A percentile compares a stretch with the other conserved stretches of the same genome.
Conservation (phyloP, 2,329 filamentous ascomycete genomes). For the Fusarium napiforme region DNA sequence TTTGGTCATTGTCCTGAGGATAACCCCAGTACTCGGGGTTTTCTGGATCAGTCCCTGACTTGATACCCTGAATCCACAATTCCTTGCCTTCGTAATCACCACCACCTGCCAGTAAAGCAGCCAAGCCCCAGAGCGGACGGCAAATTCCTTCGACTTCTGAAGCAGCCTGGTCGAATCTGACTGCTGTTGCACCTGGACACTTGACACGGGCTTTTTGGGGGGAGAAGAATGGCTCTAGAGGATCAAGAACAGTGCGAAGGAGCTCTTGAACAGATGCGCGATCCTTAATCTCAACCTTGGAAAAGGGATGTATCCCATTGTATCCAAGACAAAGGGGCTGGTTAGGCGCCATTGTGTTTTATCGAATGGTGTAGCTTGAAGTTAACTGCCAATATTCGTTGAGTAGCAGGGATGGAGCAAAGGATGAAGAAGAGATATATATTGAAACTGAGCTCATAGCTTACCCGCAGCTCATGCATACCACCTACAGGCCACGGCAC, state of each 20-base stretch:
- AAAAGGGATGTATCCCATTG: constrained; percentile 65
- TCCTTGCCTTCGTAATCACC: constrained; percentile 71
- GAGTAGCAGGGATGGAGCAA: neutral
- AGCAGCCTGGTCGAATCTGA: constrained; percentile 80
- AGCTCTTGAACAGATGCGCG: constrained; percentile 69
- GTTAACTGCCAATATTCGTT: neutral
- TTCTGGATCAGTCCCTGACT: constrained; percentile 76
- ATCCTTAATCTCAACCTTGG: constrained; percentile 60
- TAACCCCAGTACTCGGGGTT: constrained; percentile 80
- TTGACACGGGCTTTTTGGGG: constrained; percentile 72
- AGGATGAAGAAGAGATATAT: constrained; percentile 4
- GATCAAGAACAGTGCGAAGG: constrained; percentile 72
- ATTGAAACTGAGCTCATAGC: neutral
- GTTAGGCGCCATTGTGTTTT: constrained; percentile 31
- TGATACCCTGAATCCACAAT: constrained; percentile 74
- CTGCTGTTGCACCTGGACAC: constrained; percentile 75
- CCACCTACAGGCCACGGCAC: neutral
- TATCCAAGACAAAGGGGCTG: constrained; percentile 59
- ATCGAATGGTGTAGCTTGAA: neutral
- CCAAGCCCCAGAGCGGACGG: constrained; percentile 80
- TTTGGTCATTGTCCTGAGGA: constrained; percentile 79
- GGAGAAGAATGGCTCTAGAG: constrained; percentile 78
- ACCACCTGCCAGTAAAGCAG: constrained; percentile 75
- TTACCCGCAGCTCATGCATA: constrained; percentile 5
- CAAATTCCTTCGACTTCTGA: constrained; percentile 82